phyloP scores from a whole-genome alignment of 129 eudicot genomes.

The Flaveria robusta region DNA sequence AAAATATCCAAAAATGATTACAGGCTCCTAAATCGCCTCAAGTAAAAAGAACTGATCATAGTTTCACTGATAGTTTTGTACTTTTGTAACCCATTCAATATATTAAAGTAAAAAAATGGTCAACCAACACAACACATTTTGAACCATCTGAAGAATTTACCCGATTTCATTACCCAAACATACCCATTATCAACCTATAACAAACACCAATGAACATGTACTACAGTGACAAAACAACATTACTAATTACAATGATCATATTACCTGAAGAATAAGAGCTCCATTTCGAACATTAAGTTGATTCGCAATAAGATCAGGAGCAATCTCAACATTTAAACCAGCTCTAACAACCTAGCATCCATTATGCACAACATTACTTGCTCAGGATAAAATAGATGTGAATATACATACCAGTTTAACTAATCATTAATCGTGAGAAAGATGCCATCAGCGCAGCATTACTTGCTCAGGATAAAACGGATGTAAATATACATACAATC shows the following conservation, averaged over 20 bases:
- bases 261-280: slow-evolving; percentile 86
- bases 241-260: background rate
- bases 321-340: slow-evolving; percentile 83
- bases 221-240: background rate
- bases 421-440: background rate
- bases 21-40: background rate
- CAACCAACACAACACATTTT: background rate
- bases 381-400: slow-evolving; percentile 3
- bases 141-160: background rate
- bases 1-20: background rate
- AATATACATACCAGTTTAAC: background rate
- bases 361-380: background rate
- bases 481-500: too few relatives aligned
- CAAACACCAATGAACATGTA: background rate
- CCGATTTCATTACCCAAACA: slow-evolving; percentile 5
- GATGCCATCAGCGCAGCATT: slow-evolving; percentile 3
- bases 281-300: slow-evolving; percentile 98
- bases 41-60: background rate
- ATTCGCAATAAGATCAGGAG: slow-evolving; percentile 87
- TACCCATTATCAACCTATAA: background rate
- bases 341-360: slow-evolving; percentile 76
- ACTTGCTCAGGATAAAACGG: too few relatives aligned
- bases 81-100: background rate
- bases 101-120: too few relatives aligned
- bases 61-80: slow-evolving; percentile 1